phyloP scores from a whole-genome alignment of 2,329 filamentous ascomycete species.

The Apiospora aurea region DNA sequence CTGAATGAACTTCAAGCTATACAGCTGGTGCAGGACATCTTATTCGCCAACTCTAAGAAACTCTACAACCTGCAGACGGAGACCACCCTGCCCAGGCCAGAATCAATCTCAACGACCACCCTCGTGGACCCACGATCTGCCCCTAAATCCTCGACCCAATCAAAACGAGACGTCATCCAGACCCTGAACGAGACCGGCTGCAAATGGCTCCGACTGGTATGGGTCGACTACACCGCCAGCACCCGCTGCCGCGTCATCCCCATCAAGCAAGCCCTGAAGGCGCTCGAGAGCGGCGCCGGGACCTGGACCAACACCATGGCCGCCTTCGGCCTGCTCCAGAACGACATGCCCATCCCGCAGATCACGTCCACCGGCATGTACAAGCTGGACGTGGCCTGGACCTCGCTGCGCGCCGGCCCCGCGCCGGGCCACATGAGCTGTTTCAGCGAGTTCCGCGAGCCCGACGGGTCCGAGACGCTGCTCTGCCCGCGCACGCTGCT shows the following conservation, averaged over 20 bases:
- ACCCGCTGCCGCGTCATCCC: constrained; percentile 73
- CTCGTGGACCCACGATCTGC: background rate
- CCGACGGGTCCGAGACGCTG: constrained; percentile 55
- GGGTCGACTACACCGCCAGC: constrained; percentile 79
- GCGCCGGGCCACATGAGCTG: constrained; percentile 69
- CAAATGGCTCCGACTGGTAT: constrained; percentile 77
- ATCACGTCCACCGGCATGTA: constrained; percentile 69
- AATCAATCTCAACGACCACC: background rate
- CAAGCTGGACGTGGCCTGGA: constrained; percentile 69
- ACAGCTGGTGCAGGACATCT: constrained; percentile 68
- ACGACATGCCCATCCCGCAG: constrained; percentile 64
- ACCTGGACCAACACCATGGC: constrained; percentile 69
- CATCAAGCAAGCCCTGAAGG: constrained; percentile 59
- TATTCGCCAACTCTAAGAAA: constrained; percentile 81
- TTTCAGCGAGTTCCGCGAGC: constrained; percentile 69
- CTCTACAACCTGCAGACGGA: constrained; percentile 69
- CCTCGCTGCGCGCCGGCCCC: constrained; percentile 65
- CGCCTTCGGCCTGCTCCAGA: constrained; percentile 71
- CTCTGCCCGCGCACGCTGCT: constrained; percentile 74
- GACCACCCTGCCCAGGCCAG: constrained; percentile 29
- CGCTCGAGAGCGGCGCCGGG: constrained; percentile 53
- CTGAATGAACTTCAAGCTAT: constrained; percentile 68
- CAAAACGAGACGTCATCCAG: background rate
- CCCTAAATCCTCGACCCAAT: background rate
- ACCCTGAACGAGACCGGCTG: constrained; percentile 30